Conservation (phyloP, 2,329 filamentous ascomycete species). For the Bipolaris gigantea region DNA sequence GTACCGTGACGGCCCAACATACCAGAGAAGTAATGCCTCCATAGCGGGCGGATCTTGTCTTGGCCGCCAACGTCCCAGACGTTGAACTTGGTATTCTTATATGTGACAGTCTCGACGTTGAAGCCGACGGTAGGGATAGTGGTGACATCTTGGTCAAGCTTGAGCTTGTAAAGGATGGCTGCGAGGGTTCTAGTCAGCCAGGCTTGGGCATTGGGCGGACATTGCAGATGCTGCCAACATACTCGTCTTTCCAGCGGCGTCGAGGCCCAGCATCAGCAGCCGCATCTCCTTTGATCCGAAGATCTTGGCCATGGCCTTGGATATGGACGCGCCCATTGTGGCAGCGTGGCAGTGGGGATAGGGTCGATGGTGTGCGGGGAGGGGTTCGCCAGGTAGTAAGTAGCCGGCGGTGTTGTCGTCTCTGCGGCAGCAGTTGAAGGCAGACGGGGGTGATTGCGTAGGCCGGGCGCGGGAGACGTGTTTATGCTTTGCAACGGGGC, state of each 20-base stretch:
- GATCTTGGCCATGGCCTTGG: conserved; percentile 97
- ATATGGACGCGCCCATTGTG: conserved; percentile 86
- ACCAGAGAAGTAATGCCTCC: conserved; percentile 98
- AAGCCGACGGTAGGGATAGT: conserved; percentile 99
- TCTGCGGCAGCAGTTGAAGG: conserved; percentile 5
- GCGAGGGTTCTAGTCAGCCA: conserved; percentile 19
- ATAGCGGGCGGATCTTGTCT: conserved; percentile 99
- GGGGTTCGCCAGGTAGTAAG: not conserved
- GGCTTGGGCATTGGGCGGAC: not conserved
- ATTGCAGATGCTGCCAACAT: conserved; percentile 23
- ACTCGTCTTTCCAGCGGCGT: conserved; percentile 96
- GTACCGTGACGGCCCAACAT: conserved; percentile 47
- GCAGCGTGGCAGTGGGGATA: conserved; percentile 39
- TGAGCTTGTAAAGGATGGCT: conserved; percentile 98
- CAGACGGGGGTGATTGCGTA: not conserved
- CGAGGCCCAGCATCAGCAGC: conserved; percentile 93
- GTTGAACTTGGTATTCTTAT: conserved; percentile 99
- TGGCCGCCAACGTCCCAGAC: conserved; percentile 99
- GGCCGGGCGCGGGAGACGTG: not conserved
- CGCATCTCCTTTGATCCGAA: conserved; percentile 99
- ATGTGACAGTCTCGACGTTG: conserved; percentile 99
- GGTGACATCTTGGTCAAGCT: conserved; percentile 98
- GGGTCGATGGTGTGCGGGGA: not conserved
- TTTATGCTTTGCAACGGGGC: not conserved
- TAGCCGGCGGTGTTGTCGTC: not conserved